Evolutionary conservation across 2,329 filamentous ascomycete genomes (phyloP).

Genomic region (Colletotrichum lentis): DNA sequence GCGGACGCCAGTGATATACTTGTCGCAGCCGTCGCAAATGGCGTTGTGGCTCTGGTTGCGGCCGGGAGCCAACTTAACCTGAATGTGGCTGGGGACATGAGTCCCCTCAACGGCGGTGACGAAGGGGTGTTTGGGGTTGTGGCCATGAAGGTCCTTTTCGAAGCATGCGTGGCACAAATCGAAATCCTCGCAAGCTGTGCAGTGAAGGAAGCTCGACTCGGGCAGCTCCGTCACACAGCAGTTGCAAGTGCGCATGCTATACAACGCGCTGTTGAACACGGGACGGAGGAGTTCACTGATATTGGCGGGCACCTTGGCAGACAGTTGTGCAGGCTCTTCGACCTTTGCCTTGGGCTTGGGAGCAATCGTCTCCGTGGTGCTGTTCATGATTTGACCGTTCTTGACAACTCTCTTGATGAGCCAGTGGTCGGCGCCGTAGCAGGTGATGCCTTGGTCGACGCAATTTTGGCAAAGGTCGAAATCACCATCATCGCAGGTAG

Average conservation of each 20-base stretch:
- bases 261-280: conserved; percentile 30
- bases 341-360: conserved; percentile 63
- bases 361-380: conserved; percentile 81
- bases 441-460: conserved; percentile 77
- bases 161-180: conserved; percentile 91
- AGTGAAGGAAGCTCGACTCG: conserved; percentile 85
- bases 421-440: conserved; percentile 84
- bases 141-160: conserved; percentile 78
- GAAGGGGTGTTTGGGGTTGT: conserved; percentile 89
- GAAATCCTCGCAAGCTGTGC: conserved; percentile 84
- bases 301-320: conserved; percentile 36
- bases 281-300: conserved; percentile 26
- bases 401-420: conserved; percentile 88
- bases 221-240: conserved; percentile 71
- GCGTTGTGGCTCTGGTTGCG: conserved; percentile 85
- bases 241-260: conserved; percentile 73
- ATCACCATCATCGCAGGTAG: conserved; percentile 89
- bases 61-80: conserved; percentile 76
- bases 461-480: conserved; percentile 90
- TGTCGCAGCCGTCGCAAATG: conserved; percentile 93
- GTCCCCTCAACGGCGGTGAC: conserved; percentile 70
- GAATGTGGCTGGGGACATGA: conserved; percentile 67
- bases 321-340: conserved; percentile 40
- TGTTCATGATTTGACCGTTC: conserved; percentile 81
- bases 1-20: conserved; percentile 84